Percentiles rank a stretch among this genome's conserved stretches.
Conservation (phyloP, 371 early-diverging fungal genomes). For the Synchytrium microbalum region DNA sequence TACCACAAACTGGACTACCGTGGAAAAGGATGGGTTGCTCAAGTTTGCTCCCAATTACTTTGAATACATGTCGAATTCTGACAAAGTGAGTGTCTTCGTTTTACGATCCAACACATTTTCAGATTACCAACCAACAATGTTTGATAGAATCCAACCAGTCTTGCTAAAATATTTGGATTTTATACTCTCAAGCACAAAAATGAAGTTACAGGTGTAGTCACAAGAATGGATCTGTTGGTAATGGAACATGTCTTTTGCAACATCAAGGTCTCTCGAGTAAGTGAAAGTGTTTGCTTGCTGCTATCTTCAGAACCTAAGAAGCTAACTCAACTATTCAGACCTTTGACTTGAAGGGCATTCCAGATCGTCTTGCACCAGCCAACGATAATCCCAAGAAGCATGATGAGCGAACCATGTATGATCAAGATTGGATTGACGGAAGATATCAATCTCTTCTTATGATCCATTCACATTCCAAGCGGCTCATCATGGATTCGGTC, state of each 20-base stretch:
- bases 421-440: slow-evolving; percentile 61
- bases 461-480: slow-evolving; percentile 34
- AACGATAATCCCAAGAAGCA: slow-evolving; percentile 16
- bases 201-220: slow-evolving; percentile 20
- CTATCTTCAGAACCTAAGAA: slow-evolving; percentile 47
- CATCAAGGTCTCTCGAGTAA: slow-evolving; percentile 37
- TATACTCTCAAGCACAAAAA: too few species aligned
- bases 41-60: too few species aligned
- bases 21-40: too few species aligned
- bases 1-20: too few species aligned
- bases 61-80: too few species aligned
- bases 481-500: slow-evolving; percentile 25
- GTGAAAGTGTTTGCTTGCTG: not conserved
- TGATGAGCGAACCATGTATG: slow-evolving; percentile 39
- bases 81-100: too few species aligned
- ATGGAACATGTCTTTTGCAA: slow-evolving; percentile 45
- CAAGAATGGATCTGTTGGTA: slow-evolving; percentile 32
- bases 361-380: slow-evolving; percentile 16
- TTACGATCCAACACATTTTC: too few species aligned
- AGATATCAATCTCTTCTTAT: slow-evolving; percentile 31
- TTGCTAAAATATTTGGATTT: too few species aligned
- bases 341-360: slow-evolving; percentile 20
- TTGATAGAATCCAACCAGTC: too few species aligned
- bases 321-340: slow-evolving; percentile 8
- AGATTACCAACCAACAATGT: too few species aligned